phyloP scores from a whole-genome alignment of 805 yeast species.

The Ogataea minuta region DNA sequence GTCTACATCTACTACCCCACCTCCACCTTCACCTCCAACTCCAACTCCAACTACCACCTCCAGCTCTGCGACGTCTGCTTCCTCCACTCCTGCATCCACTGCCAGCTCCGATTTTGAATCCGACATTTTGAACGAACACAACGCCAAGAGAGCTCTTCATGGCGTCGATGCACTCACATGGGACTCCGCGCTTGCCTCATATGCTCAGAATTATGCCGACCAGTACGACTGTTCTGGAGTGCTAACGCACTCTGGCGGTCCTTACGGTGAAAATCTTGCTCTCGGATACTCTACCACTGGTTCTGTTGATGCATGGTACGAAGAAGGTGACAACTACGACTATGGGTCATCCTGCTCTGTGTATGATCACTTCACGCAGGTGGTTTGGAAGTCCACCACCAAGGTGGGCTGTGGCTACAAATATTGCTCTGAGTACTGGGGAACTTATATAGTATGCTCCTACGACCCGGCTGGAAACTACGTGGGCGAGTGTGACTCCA shows the following conservation, averaged over 20 bases:
- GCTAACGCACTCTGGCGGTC: conserved; percentile 61
- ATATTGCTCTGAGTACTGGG: conserved; percentile 46
- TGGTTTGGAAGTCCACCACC: conserved; percentile 63
- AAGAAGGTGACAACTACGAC: conserved; percentile 57
- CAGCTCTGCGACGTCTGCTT: conserved; percentile 18
- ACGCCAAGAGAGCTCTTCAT: conserved; percentile 56
- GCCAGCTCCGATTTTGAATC: conserved; percentile 23
- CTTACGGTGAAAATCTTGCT: conserved; percentile 78
- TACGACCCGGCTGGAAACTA: conserved; percentile 79
- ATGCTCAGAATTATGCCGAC: conserved; percentile 61
- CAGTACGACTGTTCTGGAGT: conserved; percentile 56
- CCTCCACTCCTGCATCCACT: conserved; percentile 19
- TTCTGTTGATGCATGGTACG: conserved; percentile 70
- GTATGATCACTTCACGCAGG: conserved; percentile 68
- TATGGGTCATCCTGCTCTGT: conserved; percentile 51
- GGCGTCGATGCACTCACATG: conserved; percentile 52
- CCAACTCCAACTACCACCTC: conserved; percentile 22
- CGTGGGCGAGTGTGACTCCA: conserved; percentile 41
- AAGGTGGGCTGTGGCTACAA: conserved; percentile 66
- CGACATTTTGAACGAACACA: conserved; percentile 58
- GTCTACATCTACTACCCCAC: conserved; percentile 15
- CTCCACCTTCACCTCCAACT: conserved; percentile 19
- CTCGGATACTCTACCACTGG: conserved; percentile 58
- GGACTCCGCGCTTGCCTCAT: conserved; percentile 49
- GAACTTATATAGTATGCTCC: conserved; percentile 67